These are phyloP conservation scores for Candida montana DNA, from an alignment of 805 yeast species.

Conservation along the genomic window DNA sequence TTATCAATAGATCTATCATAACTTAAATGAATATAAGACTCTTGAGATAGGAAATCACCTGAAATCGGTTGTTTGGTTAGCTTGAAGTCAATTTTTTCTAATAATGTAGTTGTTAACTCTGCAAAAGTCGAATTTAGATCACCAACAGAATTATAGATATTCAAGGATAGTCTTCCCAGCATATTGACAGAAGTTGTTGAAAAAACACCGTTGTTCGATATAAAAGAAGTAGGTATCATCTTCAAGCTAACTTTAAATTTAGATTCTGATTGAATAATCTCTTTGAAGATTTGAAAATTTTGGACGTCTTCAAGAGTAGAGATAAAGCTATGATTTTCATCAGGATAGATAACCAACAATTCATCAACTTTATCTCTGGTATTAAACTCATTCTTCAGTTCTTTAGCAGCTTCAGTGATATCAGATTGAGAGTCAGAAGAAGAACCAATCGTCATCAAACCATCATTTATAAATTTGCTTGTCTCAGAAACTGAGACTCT, in stretches of 20 bases:
- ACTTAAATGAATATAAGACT: slow-evolving; percentile 76
- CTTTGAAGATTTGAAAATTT: slow-evolving; percentile 43
- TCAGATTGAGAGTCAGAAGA: slow-evolving; percentile 1
- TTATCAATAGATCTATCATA: slow-evolving; percentile 78
- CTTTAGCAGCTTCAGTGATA: slow-evolving; percentile 1
- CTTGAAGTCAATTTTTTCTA: slow-evolving; percentile 39
- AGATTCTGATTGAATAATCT: not conserved
- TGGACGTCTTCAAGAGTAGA: slow-evolving; percentile 44
- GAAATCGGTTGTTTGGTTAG: slow-evolving; percentile 34
- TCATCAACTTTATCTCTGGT: slow-evolving; percentile 7
- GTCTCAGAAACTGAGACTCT: slow-evolving; percentile 27
- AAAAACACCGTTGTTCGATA: slow-evolving; percentile 29
- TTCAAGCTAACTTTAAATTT: slow-evolving; percentile 25
- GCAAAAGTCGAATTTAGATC: slow-evolving; percentile 30
- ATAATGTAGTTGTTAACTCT: slow-evolving; percentile 35
- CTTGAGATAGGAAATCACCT: slow-evolving; percentile 46
- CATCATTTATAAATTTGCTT: slow-evolving; percentile 10
- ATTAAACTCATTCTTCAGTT: not conserved
- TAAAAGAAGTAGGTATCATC: slow-evolving; percentile 37
- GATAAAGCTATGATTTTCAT: slow-evolving; percentile 24
- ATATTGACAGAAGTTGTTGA: slow-evolving; percentile 30
- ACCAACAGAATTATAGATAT: slow-evolving; percentile 56
- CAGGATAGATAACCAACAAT: slow-evolving; percentile 16
- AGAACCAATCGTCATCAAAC: slow-evolving; percentile 6
- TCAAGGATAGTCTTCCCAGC: slow-evolving; percentile 42